Evolutionary conservation across 2,329 filamentous ascomycete species (phyloP), one percentile per base, ranked within the genome.

Genomic region (Epichloe amarillans): DNA sequence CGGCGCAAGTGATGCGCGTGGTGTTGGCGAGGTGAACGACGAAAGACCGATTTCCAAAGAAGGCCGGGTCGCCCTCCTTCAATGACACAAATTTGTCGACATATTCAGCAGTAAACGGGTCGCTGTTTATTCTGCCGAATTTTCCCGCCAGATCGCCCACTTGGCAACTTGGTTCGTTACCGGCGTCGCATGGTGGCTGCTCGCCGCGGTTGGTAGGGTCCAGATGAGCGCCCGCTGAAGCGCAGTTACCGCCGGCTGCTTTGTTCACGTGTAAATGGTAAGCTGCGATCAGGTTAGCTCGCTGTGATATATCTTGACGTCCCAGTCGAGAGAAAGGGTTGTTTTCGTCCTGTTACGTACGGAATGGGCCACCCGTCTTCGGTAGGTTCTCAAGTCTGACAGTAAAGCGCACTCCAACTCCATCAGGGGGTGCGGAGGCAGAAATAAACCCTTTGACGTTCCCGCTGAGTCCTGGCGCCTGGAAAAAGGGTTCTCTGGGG

Each of bases 61-160:
- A 86, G 49, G 77, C 69, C 8, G 71, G 70, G 42, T 71, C 65
- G 35, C 72, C 75, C 15, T 71, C 62, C 47, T 68, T 60, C 26
- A 80, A 73, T 3, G 80, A 79, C 15, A 75, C 67, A 60, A 72
- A 86, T 23, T 68, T 62, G 61, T 86, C 83, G 52, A 65, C 61
- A 66, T 77, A 84, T 48, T 66, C 69, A 51, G 64, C 66, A 26
- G 64, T 62, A 60, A 74, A 82, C 11, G 74, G 69, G 55, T 75
- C 72, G 37, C 66, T 64, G 23, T 66, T 71, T 59, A 86, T 76
- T 54, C 73, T 73, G 54, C 84, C 84, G 60, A 84, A 72, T 69
- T 91, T 91, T 61, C 86, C 86, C 57, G 79, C 76, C 51, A 90
- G 71, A 63, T 91, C 86, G 56, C 87, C 86, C 10, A 86, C 79